Percentiles rank a stretch among this genome's conserved stretches.
These are phyloP conservation scores for Pestalotiopsis fici DNA, from an alignment of 2,329 filamentous ascomycete species.

Conservation along the genomic window DNA sequence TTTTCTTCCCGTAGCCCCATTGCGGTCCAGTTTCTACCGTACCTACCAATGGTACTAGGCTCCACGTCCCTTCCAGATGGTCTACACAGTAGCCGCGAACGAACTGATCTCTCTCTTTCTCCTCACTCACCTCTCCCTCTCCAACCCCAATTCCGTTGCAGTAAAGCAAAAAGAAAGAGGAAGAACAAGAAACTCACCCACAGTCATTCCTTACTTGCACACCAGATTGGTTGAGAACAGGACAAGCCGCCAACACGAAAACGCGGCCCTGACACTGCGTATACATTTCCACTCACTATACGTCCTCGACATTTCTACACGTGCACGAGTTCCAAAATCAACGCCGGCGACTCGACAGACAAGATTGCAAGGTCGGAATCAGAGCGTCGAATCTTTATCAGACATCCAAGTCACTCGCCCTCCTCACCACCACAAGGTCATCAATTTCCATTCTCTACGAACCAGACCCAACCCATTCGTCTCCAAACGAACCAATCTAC, in stretches of 20 bases:
- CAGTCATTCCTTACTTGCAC: constrained; percentile 3
- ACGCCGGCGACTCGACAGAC: not conserved
- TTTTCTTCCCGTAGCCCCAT: too few relatives aligned
- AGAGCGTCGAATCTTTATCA: not conserved
- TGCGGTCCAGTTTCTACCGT: not conserved
- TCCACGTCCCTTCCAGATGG: not conserved
- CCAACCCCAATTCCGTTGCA: not conserved
- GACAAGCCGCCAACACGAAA: not conserved
- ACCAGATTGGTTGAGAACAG: not conserved
- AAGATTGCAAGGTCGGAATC: not conserved
- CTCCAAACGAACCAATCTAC: not conserved
- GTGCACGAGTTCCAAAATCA: not conserved
- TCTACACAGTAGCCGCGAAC: not conserved
- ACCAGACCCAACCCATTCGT: not conserved
- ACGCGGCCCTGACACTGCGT: not conserved
- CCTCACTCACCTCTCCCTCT: not conserved
- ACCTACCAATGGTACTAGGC: not conserved
- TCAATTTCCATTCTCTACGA: too few relatives aligned
- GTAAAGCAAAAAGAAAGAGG: not conserved
- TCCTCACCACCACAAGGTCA: not conserved
- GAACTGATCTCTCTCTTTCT: not conserved
- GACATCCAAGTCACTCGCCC: not conserved
- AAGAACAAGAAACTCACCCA: not conserved
- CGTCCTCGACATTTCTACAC: not conserved
- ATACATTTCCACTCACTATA: not conserved